These are phyloP conservation scores for Hyparrhenia diplandra DNA, from an alignment of 176 grass and related monocot genomes.

Conservation along the genomic window DNA sequence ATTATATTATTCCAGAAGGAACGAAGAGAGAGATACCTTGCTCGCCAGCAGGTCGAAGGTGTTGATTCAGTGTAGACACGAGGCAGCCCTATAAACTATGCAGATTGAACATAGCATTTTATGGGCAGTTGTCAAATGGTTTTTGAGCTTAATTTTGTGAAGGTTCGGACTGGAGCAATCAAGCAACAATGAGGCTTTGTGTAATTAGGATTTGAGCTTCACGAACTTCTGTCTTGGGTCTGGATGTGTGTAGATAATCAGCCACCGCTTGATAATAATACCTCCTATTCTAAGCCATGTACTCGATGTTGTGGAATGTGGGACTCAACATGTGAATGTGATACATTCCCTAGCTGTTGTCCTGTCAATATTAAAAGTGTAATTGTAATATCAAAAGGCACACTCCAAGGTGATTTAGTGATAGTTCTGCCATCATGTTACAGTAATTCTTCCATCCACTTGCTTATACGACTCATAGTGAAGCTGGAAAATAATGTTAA, in stretches of 20 bases:
- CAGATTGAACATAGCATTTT: constrained; percentile 16
- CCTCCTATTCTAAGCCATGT: constrained; percentile 21
- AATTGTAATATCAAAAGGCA: constrained; percentile 19
- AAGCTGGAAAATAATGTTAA: not conserved
- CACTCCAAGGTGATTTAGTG: constrained; percentile 11
- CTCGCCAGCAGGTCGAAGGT: constrained; percentile 78
- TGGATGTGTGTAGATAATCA: constrained; percentile 39
- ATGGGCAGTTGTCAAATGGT: constrained; percentile 29
- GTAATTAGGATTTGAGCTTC: constrained; percentile 49
- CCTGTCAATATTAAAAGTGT: constrained; percentile 29
- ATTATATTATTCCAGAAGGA: constrained; percentile 65
- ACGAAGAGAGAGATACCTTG: constrained; percentile 94
- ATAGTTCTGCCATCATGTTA: constrained; percentile 3
- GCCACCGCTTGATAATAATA: constrained; percentile 26
- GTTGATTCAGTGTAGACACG: constrained; percentile 72
- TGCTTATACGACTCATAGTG: constrained; percentile 22
- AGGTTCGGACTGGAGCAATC: constrained; percentile 14
- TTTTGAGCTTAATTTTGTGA: constrained; percentile 21
- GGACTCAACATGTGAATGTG: constrained; percentile 11
- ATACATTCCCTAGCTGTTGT: constrained; percentile 16
- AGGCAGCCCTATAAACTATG: not conserved
- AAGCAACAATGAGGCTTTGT: constrained; percentile 53
- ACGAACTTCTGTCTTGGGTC: constrained; percentile 19
- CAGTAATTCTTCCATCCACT: not conserved
- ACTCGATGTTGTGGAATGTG: constrained; percentile 39